Percentiles rank a stretch among this genome's conserved stretches.
These are phyloP conservation scores for Vigna mungo DNA, from an alignment of 306 rosid genomes.

Conservation along the genomic window DNA sequence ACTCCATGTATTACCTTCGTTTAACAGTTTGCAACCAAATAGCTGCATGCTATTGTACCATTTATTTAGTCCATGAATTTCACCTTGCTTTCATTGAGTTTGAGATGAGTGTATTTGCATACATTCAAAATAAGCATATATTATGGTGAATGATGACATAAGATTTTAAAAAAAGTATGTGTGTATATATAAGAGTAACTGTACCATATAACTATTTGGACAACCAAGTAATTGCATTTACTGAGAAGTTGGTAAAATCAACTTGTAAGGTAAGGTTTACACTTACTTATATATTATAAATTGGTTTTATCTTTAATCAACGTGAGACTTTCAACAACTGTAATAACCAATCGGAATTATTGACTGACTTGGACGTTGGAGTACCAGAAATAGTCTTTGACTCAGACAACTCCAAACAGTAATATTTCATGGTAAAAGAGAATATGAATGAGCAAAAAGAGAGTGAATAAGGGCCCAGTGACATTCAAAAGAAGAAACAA, in stretches of 20 bases:
- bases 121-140: constrained; percentile 16
- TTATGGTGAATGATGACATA: constrained; percentile 9
- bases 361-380: too few relatives aligned
- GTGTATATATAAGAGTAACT: neutral
- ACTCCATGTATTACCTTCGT: neutral
- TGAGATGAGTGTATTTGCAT: neutral
- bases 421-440: constrained; percentile 41
- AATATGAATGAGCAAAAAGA: constrained; percentile 43
- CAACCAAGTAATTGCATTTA: too few relatives aligned
- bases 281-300: too few relatives aligned
- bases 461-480: constrained; percentile 42
- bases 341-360: too few relatives aligned
- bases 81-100: neutral
- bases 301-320: too few relatives aligned
- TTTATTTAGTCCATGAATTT: neutral
- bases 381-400: too few relatives aligned
- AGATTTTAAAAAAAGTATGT: neutral
- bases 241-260: too few relatives aligned
- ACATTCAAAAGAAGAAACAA: constrained; percentile 52
- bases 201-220: too few relatives aligned
- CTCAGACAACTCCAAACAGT: neutral
- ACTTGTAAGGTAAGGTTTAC: too few relatives aligned
- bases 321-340: too few relatives aligned
- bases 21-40: constrained; percentile 13
- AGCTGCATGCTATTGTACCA: neutral